Evolutionary conservation across 2,329 filamentous ascomycete genomes (phyloP).

Genomic region (Botrytis galanthina): DNA sequence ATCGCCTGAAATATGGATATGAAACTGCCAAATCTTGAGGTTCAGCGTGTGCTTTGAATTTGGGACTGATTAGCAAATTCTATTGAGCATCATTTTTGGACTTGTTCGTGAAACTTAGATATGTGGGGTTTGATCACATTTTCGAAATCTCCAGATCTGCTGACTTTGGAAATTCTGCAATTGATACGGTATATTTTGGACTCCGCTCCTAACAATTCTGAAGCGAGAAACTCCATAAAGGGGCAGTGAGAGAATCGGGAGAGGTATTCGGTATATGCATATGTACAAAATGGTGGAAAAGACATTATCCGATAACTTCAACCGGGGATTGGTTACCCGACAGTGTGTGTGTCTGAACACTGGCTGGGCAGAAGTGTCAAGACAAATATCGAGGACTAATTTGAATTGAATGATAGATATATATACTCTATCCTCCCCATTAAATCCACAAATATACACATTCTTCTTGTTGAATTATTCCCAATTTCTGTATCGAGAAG

Average conservation of each 20-base stretch:
- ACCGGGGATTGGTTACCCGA: slow-evolving; percentile 7
- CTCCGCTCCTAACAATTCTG: not conserved
- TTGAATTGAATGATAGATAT: not conserved
- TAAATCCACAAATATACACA: not conserved
- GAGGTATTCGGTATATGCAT: not conserved
- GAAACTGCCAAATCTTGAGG: not conserved
- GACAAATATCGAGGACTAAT: not conserved
- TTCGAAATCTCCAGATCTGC: not conserved
- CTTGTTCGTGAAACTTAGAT: not conserved
- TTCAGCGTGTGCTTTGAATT: not conserved
- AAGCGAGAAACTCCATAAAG: slow-evolving; percentile 10
- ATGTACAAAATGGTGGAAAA: slow-evolving; percentile 13
- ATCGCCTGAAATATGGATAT: too few species aligned
- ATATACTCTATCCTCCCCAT: not conserved
- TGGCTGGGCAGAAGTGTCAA: not conserved
- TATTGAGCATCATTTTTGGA: not conserved
- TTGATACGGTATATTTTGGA: not conserved
- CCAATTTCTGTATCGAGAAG: not conserved
- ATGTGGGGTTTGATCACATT: slow-evolving; percentile 2
- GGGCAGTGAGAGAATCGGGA: not conserved
- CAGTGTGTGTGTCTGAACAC: not conserved
- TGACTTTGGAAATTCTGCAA: not conserved
- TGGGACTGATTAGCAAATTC: not conserved
- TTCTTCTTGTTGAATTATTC: not conserved
- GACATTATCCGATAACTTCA: slow-evolving; percentile 19